Evolutionary conservation across 2,329 filamentous ascomycete genomes (phyloP).

Genomic region (Claviceps digitariae): DNA sequence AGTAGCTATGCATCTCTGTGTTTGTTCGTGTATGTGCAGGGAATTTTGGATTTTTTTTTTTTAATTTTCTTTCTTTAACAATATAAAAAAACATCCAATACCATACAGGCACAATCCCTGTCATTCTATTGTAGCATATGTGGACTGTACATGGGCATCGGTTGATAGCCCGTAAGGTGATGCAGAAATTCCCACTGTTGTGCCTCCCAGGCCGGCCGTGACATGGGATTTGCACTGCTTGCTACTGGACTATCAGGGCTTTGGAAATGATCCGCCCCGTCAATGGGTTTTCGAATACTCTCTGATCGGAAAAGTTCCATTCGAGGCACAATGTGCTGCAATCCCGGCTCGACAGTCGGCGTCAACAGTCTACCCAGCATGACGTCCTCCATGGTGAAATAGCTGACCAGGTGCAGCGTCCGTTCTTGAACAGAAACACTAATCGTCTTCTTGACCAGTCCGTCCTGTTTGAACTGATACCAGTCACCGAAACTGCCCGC

Average conservation of each 20-base stretch:
- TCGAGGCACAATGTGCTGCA: conserved; percentile 1
- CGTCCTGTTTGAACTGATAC: conserved; percentile 70
- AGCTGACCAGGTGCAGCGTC: conserved; percentile 73
- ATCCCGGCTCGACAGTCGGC: neutral
- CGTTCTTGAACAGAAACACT: conserved; percentile 61
- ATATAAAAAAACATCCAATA: neutral
- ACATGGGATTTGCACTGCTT: neutral
- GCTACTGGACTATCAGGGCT: neutral
- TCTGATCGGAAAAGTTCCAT: conserved; percentile 1
- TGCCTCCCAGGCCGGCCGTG: conserved; percentile 1
- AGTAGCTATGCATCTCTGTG: neutral
- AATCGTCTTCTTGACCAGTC: conserved; percentile 84
- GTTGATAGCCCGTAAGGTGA: neutral
- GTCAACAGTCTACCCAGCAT: conserved; percentile 2
- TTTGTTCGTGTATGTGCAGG: neutral
- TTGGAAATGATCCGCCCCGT: neutral
- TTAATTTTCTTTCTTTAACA: too few species aligned
- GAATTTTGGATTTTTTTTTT: too few species aligned
- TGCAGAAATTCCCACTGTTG: conserved; percentile 4
- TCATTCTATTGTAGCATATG: neutral
- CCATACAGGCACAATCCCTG: neutral
- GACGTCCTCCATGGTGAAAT: conserved; percentile 63
- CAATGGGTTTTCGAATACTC: conserved; percentile 4
- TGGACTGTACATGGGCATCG: conserved; percentile 1
- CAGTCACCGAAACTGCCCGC: conserved; percentile 72